These are phyloP conservation scores for Triticum dicoccoides DNA, from an alignment of 176 grass and related monocot species.

Conservation along the genomic window DNA sequence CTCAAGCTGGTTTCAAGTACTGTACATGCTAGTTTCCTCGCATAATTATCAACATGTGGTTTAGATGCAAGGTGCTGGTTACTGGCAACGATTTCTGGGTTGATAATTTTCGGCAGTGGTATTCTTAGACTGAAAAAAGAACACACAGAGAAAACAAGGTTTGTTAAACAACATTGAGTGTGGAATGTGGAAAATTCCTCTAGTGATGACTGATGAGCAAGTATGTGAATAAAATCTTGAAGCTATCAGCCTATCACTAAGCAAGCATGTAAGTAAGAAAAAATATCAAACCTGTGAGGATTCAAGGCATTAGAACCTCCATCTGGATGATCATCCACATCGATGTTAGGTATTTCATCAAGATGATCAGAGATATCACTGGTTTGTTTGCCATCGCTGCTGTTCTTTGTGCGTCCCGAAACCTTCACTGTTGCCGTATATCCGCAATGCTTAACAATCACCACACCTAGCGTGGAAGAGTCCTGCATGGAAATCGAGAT, in stretches of 20 bases:
- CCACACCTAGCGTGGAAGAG: constrained; percentile 61
- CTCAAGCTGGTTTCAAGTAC: constrained; percentile 67
- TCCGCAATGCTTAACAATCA: constrained; percentile 97
- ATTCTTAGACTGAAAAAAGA: constrained; percentile 74
- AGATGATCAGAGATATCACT: constrained; percentile 44
- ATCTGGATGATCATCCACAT: constrained; percentile 67
- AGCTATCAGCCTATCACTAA: neutral
- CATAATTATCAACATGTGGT: constrained; percentile 32
- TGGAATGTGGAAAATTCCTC: constrained; percentile 3
- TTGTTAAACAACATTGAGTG: constrained; percentile 6
- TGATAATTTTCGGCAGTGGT: constrained; percentile 43
- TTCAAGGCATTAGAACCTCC: constrained; percentile 95
- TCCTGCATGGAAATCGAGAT: constrained; percentile 54
- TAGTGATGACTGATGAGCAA: neutral
- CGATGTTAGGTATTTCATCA: constrained; percentile 58
- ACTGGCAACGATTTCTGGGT: constrained; percentile 31
- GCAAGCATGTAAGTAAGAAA: constrained; percentile 7
- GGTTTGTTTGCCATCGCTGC: constrained; percentile 34
- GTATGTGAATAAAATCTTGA: neutral
- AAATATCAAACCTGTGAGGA: constrained; percentile 77
- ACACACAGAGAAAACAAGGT: neutral
- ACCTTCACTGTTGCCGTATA: constrained; percentile 85
- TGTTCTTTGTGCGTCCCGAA: constrained; percentile 36
- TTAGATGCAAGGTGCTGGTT: constrained; percentile 39
- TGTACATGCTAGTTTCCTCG: constrained; percentile 55